Base-by-base conservation (phyloP, 495 filamentous ascomycete species). In the Podospora pseudopauciseta region DNA sequence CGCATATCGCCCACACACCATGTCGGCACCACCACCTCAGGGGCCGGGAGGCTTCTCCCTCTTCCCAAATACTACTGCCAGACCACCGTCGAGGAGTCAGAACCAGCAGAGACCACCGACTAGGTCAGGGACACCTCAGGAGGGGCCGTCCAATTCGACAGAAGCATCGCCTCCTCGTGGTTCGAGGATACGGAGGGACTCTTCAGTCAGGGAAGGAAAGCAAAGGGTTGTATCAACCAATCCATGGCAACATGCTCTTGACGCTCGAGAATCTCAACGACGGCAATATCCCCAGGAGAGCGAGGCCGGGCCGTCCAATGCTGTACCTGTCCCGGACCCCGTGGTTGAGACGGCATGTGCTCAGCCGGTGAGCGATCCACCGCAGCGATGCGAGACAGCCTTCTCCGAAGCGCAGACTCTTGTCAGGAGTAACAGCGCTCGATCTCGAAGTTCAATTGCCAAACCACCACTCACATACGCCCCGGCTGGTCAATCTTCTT, bases 341-440 rank as follows among this genome's bases (percentile, higher is more conserved):
- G 54, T 76, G 72, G 67, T 74, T 71, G 65, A 68, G 55, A 65
- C 76, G 63, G 67, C 73, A 67, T 66, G 71, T 54, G 74, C 34
- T 55, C 69, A 68, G 59, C 71, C 75, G 54, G 73, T 70, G 58
- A 71, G 71, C 55, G 79, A 84, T 55, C 70, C 78, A 26, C 79
- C 82, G 28, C 76, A 76, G 3, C 73, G 78, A 66, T 79, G 81
- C 66, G 80, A 81, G 23, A 85, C 82, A 0, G 81, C 82, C 23
- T 80, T 86, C 66, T 85, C 84, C 0, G 81, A 82, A 68, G 79
- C 85, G 27, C 78, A 77, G 49, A 84, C 84, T 7, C 74, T 86
- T 20, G 81, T 83, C 59, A 74, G 84, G 68, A 79, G 79, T 68
- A 75, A 82, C 57, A 82, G 81, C 75, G 76, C 77, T 67, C 69